Base-by-base conservation (phyloP, 1,139 yeast species). In the Sugiyamaella grinbergsii region DNA sequence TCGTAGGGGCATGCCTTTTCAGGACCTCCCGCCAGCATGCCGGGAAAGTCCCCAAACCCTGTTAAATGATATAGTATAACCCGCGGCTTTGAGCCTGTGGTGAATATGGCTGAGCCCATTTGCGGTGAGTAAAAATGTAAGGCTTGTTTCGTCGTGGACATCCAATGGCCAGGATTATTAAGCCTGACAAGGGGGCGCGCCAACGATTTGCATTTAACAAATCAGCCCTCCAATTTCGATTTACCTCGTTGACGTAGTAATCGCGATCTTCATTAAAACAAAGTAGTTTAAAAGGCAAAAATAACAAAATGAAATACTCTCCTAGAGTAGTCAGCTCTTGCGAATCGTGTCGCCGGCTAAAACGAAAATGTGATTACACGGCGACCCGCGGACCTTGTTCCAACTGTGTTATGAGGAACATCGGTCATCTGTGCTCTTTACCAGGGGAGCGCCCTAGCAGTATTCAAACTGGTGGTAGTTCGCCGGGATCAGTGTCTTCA, bases 361-460 rank as follows among this genome's bases (percentile, higher is more conserved):
- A 52, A 38, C 49, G 55, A 19, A 52, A 49, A 34, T 52, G 55
- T 20, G 55, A 52, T 24, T 49, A 31, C 40, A 32, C 28, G 6
- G 33, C 41, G 23, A 42, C 38, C 18, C 24, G 37, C n/a, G 55
- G 55, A 3, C 55, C 55, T 7, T 52, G 55, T 33, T 52, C 55
- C 5, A 52, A 52, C 49, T 52, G 55, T 33, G 48, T 42, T 10
- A 52, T 52, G 55, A 42, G 55, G 13, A 42, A 46, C 16, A 52
- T 52, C 11, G 55, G 55, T 13, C 55, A 52, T 43, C 42, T 52
- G 29, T 52, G 55, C 28, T 59, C 66, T 0, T 67, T 63, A n/a
- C 49, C 49, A 8, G 43, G 43, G 8, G 49, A 45, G 20, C 28
- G 42, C 5, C 26, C 37, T 10, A 37, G 20, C 31, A 23, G 13